phyloP scores from a whole-genome alignment of 495 filamentous ascomycete genomes.

The Tuber borchii region DNA sequence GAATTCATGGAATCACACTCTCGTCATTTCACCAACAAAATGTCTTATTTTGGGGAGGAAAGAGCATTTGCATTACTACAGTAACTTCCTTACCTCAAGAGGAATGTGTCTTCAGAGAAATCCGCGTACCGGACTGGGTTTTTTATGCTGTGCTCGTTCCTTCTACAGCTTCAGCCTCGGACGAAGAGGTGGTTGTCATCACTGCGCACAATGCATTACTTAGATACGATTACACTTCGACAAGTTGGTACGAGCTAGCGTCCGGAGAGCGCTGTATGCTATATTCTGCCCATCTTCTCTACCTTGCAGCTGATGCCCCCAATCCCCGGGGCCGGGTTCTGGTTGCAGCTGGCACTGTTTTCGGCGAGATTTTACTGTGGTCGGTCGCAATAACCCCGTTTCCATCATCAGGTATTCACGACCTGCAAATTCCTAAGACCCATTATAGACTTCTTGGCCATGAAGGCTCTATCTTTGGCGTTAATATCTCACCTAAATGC shows the following conservation, averaged over 20 bases:
- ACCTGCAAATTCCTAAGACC: slow-evolving; percentile 40
- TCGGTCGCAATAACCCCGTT: slow-evolving; percentile 50
- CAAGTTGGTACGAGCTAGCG: slow-evolving; percentile 44
- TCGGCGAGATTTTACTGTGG: slow-evolving; percentile 90
- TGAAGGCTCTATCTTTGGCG: slow-evolving; percentile 87
- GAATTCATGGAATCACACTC: slow-evolving; percentile 62
- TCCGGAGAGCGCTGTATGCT: slow-evolving; percentile 77
- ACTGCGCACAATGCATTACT: slow-evolving; percentile 80
- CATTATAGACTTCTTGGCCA: slow-evolving; percentile 78
- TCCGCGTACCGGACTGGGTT: slow-evolving; percentile 68
- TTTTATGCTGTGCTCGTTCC: slow-evolving; percentile 60
- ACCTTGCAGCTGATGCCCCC: slow-evolving; percentile 24
- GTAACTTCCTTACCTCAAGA: slow-evolving; percentile 17
- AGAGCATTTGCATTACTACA: slow-evolving; percentile 42
- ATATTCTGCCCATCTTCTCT: slow-evolving; percentile 67
- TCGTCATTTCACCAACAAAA: slow-evolving; percentile 15
- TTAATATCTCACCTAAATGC: slow-evolving; percentile 64
- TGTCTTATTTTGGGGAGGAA: slow-evolving; percentile 56
- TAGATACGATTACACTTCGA: slow-evolving; percentile 41
- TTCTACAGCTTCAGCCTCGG: not conserved
- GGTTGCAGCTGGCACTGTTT: slow-evolving; percentile 81
- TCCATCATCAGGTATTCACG: not conserved
- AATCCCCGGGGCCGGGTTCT: slow-evolving; percentile 56
- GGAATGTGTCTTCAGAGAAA: slow-evolving; percentile 24
- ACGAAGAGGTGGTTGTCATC: slow-evolving; percentile 48